Conservation (phyloP, 2,329 filamentous ascomycete species). For the Blastomyces gilchristii region DNA sequence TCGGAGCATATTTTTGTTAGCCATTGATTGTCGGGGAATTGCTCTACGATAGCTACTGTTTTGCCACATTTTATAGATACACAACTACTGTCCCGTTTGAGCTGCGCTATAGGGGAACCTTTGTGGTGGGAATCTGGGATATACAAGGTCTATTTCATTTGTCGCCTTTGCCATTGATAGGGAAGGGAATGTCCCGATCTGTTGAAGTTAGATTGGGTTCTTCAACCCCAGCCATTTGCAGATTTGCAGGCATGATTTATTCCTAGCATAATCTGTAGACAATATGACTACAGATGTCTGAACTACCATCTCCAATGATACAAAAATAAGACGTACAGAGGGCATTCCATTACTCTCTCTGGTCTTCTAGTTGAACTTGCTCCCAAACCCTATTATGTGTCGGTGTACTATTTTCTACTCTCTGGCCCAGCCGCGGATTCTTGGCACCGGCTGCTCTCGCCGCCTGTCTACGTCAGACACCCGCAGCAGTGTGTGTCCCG, state of each 20-base stretch:
- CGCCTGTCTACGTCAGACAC: constrained; percentile 14
- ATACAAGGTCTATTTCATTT: background rate
- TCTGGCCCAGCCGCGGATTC: too few species aligned
- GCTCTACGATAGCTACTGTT: background rate
- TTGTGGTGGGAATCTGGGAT: background rate
- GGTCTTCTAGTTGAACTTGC: background rate
- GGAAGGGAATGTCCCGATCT: background rate
- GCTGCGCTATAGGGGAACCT: background rate
- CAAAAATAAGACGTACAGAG: background rate
- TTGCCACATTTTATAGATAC: background rate
- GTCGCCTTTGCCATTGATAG: background rate
- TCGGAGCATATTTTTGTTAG: background rate
- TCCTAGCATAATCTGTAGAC: background rate
- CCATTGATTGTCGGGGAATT: background rate
- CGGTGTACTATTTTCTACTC: too few species aligned
- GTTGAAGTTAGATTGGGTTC: background rate
- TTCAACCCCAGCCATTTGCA: background rate
- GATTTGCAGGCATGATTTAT: background rate
- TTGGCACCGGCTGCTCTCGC: constrained; percentile 1
- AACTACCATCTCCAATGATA: background rate
- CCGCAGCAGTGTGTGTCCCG: background rate
- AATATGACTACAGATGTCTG: background rate
- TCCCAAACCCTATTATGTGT: background rate
- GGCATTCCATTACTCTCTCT: background rate
- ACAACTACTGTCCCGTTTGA: background rate